Evolutionary conservation across 1,139 yeast genomes (phyloP).

Genomic region (Nakaseomyces bracarensis): DNA sequence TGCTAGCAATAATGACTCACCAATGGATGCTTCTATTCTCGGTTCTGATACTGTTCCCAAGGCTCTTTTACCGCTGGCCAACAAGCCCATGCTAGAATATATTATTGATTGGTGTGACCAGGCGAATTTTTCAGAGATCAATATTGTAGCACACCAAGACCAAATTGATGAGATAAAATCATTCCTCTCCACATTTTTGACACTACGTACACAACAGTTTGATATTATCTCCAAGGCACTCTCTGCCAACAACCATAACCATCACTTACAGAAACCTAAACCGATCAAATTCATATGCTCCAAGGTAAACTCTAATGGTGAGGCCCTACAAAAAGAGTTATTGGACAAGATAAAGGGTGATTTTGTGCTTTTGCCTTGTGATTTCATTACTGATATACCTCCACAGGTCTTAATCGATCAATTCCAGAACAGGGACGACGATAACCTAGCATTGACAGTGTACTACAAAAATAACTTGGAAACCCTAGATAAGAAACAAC

Average conservation of each 20-base stretch:
- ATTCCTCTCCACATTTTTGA: constrained; percentile 21
- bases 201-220: constrained; percentile 26
- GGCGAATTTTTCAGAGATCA: constrained; percentile 63
- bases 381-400: constrained; percentile 82
- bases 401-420: constrained; percentile 84
- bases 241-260: constrained; percentile 20
- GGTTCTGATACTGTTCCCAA: constrained; percentile 42
- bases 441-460: constrained; percentile 63
- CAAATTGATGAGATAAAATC: constrained; percentile 29
- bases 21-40: constrained; percentile 1
- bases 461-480: constrained; percentile 40
- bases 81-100: constrained; percentile 80
- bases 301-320: constrained; percentile 54
- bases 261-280: constrained; percentile 30
- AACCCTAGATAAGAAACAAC: constrained; percentile 60
- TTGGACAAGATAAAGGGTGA: constrained; percentile 40
- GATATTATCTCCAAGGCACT: constrained; percentile 23
- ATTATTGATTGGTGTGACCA: constrained; percentile 89
- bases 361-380: constrained; percentile 84
- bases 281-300: constrained; percentile 42
- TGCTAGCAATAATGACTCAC: background rate
- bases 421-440: constrained; percentile 58
- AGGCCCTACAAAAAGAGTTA: constrained; percentile 43
- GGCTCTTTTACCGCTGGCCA: constrained; percentile 83
- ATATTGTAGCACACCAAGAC: constrained; percentile 43